Evolutionary conservation across 352 stramenopile genomes (phyloP), one percentile per base, ranked within the genome.

Genomic region (Discostella stelligera): DNA sequence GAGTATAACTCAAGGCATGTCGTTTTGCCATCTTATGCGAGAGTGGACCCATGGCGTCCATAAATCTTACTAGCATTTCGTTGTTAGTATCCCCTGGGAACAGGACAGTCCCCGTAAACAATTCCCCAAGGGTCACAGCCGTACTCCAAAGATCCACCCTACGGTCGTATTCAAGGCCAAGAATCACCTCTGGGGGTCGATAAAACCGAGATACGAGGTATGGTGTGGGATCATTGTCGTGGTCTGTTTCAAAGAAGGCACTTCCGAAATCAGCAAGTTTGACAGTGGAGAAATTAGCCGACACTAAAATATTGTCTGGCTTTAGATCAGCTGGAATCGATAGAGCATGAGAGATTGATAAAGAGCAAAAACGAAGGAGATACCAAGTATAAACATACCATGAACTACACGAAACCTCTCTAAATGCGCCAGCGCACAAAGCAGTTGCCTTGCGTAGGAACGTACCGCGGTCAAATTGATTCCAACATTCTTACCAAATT

Each of bases 201-300:
- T 99, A 99, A 82, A 98, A 99, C 27, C 97, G 90, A 67, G 95
- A 98, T n/a, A 99, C 97, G 8, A 99, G 88, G 78, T 99, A 99
- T 11, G 97, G 97, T 16, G 97, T 98, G 21, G 95, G 94, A 55
- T 98, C 94, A 74, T 98, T 96, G 54, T 97, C 94, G 6, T 90
- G 89, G 18, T 94, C 91, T 20, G 92, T 91, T 63, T 95, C 84
- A 76, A 97, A 95, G 61, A 98, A 98, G 11, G 97, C 97, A 21
- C 90, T 97, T 0, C 97, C 97, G 90, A 99, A 98, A 86, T 99
- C 97, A 68, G 94, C 98, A 16, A 99, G 71, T 82, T 98, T 98
- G 58, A 98, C 89, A 20, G 93, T 96, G 0, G 90, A 96, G 74
- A 98, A 95, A 66, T 98, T 96, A 25, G 97, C 95, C 65, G 95